Evolutionary conservation across 78 protist species (phyloP).

Genomic region (Dictyostelium firmibasis): DNA sequence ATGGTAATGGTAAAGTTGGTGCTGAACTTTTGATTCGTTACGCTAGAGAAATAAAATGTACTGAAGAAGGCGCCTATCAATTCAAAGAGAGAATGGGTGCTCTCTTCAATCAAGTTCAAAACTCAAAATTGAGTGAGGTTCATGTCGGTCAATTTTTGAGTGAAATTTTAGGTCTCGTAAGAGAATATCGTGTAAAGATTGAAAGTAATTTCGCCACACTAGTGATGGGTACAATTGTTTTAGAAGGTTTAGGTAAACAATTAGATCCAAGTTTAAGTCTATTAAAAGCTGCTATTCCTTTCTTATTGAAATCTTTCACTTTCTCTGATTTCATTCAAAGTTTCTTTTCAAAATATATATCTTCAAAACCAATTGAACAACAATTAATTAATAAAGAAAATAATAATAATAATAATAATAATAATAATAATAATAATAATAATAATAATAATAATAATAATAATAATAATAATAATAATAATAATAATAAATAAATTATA

Average conservation of each 20-base stretch:
- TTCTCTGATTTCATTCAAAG: not conserved
- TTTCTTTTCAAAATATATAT: not conserved
- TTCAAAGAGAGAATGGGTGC: constrained; percentile 67
- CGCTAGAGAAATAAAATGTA: constrained; percentile 80
- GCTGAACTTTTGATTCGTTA: constrained; percentile 69
- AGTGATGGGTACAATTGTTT: constrained; percentile 74
- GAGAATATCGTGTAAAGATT: constrained; percentile 74
- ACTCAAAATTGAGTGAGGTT: constrained; percentile 37
- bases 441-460: not conserved
- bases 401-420: not conserved
- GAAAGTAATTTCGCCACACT: constrained; percentile 80
- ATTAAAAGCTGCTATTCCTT: constrained; percentile 74
- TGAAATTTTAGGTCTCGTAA: constrained; percentile 19
- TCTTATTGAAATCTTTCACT: constrained; percentile 28
- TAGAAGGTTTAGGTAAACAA: constrained; percentile 83
- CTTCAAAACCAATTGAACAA: not conserved
- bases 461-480: not conserved
- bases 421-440: constrained; percentile 1
- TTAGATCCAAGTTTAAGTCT: constrained; percentile 76
- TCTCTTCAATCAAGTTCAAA: constrained; percentile 40
- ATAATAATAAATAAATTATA: not conserved
- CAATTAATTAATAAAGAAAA: not conserved
- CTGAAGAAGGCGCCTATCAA: constrained; percentile 39
- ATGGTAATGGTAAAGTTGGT: constrained; percentile 80
- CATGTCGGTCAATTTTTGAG: constrained; percentile 78